Evolutionary conservation across 495 filamentous ascomycete species (phyloP).

Genomic region (Penicillium desertorum): DNA sequence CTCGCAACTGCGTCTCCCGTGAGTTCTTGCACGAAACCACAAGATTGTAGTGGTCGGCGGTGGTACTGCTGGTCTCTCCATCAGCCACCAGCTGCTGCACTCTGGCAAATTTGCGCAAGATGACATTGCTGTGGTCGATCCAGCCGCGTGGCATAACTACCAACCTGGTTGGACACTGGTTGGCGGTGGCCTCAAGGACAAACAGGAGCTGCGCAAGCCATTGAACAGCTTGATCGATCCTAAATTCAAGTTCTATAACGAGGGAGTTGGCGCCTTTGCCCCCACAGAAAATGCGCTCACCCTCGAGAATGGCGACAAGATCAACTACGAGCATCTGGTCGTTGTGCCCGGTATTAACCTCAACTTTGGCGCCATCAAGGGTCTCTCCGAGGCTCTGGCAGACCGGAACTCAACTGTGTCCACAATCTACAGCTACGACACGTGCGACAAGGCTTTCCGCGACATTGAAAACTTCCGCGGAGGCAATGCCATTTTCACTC

Average conservation of each 20-base stretch:
- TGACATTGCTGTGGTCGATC: constrained; percentile 68
- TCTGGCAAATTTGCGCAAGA: constrained; percentile 54
- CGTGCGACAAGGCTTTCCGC: constrained; percentile 56
- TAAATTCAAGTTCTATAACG: constrained; percentile 62
- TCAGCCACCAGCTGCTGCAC: constrained; percentile 62
- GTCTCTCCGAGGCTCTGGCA: constrained; percentile 59
- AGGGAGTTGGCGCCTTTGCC: constrained; percentile 50
- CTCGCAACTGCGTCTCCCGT: constrained; percentile 48
- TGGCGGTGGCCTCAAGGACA: constrained; percentile 61
- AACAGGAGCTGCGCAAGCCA: constrained; percentile 53
- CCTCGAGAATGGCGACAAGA: constrained; percentile 55
- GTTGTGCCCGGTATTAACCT: constrained; percentile 62
- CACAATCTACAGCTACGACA: constrained; percentile 63
- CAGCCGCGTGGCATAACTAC: constrained; percentile 64
- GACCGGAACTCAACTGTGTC: constrained; percentile 58
- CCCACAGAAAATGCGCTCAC: constrained; percentile 60
- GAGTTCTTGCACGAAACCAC: constrained; percentile 45
- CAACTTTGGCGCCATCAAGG: constrained; percentile 56
- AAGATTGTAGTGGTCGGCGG: constrained; percentile 65
- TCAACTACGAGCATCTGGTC: constrained; percentile 64
- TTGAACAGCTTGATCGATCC: constrained; percentile 54
- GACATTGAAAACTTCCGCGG: constrained; percentile 54
- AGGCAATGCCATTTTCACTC: constrained; percentile 67
- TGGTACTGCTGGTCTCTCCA: constrained; percentile 59
- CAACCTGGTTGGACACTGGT: constrained; percentile 73